phyloP scores from a whole-genome alignment of 2,329 filamentous ascomycete genomes.

The Diaporthe caulivora region DNA sequence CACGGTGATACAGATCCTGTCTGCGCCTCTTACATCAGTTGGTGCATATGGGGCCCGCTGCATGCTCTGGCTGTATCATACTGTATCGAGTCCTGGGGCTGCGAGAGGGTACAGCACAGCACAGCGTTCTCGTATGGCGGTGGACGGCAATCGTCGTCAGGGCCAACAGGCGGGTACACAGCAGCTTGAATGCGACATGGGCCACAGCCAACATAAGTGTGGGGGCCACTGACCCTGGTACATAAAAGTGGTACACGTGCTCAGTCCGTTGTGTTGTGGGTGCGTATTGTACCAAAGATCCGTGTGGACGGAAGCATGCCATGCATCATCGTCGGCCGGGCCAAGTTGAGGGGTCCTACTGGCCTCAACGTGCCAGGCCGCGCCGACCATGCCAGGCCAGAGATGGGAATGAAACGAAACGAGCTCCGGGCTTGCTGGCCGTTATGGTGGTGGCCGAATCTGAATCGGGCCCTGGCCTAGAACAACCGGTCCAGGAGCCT shows the following conservation, averaged over 20 bases:
- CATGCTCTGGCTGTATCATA: not conserved
- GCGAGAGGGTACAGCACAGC: not conserved
- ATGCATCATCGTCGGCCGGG: constrained; percentile 1
- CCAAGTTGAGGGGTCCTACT: not conserved
- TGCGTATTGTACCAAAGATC: not conserved
- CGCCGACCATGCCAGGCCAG: not conserved
- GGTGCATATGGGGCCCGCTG: not conserved
- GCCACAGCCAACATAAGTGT: constrained; percentile 1
- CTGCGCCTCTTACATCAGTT: constrained; percentile 16
- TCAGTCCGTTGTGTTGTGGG: not conserved
- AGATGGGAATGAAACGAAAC: constrained; percentile 21
- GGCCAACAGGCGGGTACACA: constrained; percentile 1
- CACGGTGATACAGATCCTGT: constrained; percentile 19
- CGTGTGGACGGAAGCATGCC: not conserved
- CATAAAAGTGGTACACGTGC: not conserved
- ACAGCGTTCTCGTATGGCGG: not conserved
- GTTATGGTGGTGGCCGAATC: constrained; percentile 4
- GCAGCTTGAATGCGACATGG: not conserved
- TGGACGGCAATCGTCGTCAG: not conserved
- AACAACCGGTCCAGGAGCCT: not conserved
- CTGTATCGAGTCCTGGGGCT: not conserved
- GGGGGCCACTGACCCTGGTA: constrained; percentile 7
- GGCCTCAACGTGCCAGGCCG: not conserved
- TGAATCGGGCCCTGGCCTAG: constrained; percentile 26
- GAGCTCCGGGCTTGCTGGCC: not conserved